A percentile compares a stretch with the other conserved stretches of the same genome.
phyloP scores from a whole-genome alignment of 768 basidiomycete genomes.

The Dacryopinax primogenitus region DNA sequence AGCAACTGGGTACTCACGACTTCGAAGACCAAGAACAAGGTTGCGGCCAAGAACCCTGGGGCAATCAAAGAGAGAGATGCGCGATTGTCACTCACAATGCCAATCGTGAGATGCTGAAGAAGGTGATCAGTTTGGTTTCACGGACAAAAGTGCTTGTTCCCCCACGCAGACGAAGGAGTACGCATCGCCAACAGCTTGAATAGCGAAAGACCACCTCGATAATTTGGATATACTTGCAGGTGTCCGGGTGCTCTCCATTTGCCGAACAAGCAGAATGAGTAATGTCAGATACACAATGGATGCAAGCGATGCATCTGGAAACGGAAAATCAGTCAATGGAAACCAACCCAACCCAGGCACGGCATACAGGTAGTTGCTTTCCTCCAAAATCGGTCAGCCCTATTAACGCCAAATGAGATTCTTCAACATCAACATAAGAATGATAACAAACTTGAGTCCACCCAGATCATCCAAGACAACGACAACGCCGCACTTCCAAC shows the following conservation, averaged over 20 bases:
- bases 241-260: conserved; percentile 61
- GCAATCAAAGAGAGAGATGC: conserved; percentile 70
- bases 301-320: conserved; percentile 58
- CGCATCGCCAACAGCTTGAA: conserved; percentile 66
- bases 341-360: not conserved
- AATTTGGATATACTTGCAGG: conserved; percentile 66
- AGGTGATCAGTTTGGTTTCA: not conserved
- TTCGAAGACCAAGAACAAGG: conserved; percentile 62
- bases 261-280: conserved; percentile 55
- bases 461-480: conserved; percentile 51
- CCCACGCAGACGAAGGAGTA: conserved; percentile 65
- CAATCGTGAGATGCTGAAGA: conserved; percentile 64
- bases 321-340: conserved; percentile 11
- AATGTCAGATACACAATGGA: conserved; percentile 53
- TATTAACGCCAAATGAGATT: not conserved
- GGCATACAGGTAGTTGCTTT: conserved; percentile 53
- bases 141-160: not conserved
- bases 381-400: conserved; percentile 46
- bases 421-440: not conserved
- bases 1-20: conserved; percentile 45
- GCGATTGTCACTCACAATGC: conserved; percentile 68
- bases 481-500: conserved; percentile 67
- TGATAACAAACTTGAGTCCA: conserved; percentile 47
- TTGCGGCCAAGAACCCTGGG: conserved; percentile 70
- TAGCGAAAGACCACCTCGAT: conserved; percentile 70